These are phyloP conservation scores for Solanum medicagineum DNA, from an alignment of 257 asterid genomes.

Conservation along the genomic window DNA sequence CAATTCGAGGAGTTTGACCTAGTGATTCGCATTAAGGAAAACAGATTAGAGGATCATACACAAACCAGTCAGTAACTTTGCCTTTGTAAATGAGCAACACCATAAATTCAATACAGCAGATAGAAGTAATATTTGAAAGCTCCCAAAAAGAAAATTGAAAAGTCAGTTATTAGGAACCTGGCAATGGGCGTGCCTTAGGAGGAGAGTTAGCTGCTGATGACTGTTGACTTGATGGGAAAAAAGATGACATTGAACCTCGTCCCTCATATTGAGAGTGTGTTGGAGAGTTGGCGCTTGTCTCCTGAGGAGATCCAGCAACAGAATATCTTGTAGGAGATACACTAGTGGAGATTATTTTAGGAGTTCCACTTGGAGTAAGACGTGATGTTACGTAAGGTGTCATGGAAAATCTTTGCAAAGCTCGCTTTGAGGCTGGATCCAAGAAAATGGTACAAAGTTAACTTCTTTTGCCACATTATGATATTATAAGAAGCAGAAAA, in stretches of 20 bases:
- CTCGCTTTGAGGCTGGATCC: conserved; percentile 43
- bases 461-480: not conserved
- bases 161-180: conserved; percentile 32
- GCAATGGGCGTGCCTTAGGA: conserved; percentile 56
- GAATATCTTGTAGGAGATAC: conserved; percentile 82
- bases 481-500: not conserved
- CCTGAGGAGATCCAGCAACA: conserved; percentile 61
- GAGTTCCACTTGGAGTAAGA: conserved; percentile 72
- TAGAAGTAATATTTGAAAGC: not conserved
- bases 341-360: conserved; percentile 50
- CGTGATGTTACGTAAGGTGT: conserved; percentile 61
- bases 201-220: conserved; percentile 98
- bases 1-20: conserved; percentile 88
- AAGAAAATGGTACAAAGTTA: not conserved
- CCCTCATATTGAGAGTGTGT: conserved; percentile 31
- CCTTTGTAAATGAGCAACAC: not conserved
- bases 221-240: conserved; percentile 91
- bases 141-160: not conserved
- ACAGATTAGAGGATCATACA: not conserved
- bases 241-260: conserved; percentile 65
- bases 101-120: not conserved
- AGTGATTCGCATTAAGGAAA: not conserved
- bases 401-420: conserved; percentile 32
- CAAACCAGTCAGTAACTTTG: not conserved
- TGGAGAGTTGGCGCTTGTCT: conserved; percentile 50